A percentile compares a stretch with the other conserved stretches of the same genome.
phyloP scores from a whole-genome alignment of 208 protist species.

The Trypanosoma cruzi region DNA sequence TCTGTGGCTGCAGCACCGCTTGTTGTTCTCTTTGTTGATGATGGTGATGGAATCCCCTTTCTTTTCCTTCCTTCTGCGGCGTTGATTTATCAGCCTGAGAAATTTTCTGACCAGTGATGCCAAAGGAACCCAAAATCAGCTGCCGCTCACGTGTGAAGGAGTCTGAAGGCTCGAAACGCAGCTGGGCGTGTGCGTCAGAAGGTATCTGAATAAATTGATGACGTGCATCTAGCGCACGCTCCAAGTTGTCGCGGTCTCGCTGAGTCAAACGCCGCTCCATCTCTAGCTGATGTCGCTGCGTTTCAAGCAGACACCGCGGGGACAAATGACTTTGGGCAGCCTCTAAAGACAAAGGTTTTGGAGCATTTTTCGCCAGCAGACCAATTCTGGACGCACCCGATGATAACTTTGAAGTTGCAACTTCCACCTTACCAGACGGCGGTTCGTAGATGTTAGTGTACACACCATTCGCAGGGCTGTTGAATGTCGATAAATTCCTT shows the following conservation, averaged over 20 bases:
- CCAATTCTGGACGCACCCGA: not conserved
- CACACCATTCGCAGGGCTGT: not conserved
- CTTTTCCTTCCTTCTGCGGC: not conserved
- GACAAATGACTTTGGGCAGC: not conserved
- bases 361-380: not conserved
- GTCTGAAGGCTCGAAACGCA: slow-evolving; percentile 10
- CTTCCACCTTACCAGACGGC: not conserved
- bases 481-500: too few species aligned
- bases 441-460: slow-evolving; percentile 20
- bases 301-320: slow-evolving; percentile 5
- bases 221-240: slow-evolving; percentile 16
- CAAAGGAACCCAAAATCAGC: slow-evolving; percentile 6
- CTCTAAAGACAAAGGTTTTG: not conserved
- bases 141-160: slow-evolving; percentile 14
- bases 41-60: not conserved
- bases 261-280: slow-evolving; percentile 20
- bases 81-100: not conserved
- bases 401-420: not conserved
- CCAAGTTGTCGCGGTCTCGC: slow-evolving; percentile 15
- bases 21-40: not conserved
- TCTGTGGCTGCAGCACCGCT: not conserved
- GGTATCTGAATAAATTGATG: slow-evolving; percentile 4
- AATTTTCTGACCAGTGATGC: not conserved
- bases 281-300: slow-evolving; percentile 28
- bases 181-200: slow-evolving; percentile 6